A percentile compares a stretch with the other conserved stretches of the same genome.
Evolutionary conservation across 257 asterid genomes (phyloP).

Genomic region (Nicotiana tabacum): DNA sequence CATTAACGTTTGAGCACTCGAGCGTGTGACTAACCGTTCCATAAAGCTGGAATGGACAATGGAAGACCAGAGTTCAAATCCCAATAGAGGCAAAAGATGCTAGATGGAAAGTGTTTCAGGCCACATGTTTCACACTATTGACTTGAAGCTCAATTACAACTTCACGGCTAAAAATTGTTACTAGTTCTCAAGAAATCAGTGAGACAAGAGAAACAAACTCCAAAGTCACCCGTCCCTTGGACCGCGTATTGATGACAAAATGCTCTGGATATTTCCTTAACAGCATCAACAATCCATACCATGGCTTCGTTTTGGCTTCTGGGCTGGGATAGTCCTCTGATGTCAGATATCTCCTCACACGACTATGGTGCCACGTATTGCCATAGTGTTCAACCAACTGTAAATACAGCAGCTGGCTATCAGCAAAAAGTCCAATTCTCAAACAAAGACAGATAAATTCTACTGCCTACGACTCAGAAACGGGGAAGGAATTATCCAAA

Average conservation of each 20-base stretch:
- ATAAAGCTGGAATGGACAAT: too few relatives aligned
- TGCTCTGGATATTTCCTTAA: slow-evolving; percentile 85
- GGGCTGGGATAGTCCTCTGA: slow-evolving; percentile 62
- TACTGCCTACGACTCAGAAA: neutral
- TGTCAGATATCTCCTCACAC: slow-evolving; percentile 75
- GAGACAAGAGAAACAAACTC: slow-evolving; percentile 95
- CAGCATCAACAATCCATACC: slow-evolving; percentile 83
- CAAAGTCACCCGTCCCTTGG: slow-evolving; percentile 61
- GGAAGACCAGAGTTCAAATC: too few relatives aligned
- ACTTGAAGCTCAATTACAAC: neutral
- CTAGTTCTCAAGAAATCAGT: slow-evolving; percentile 45
- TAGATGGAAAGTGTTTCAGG: neutral
- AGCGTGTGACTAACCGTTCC: too few relatives aligned
- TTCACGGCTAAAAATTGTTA: neutral
- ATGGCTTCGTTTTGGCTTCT: slow-evolving; percentile 74
- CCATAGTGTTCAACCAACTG: slow-evolving; percentile 77
- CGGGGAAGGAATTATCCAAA: neutral
- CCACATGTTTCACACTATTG: neutral
- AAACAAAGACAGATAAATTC: neutral
- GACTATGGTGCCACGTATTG: slow-evolving; percentile 79
- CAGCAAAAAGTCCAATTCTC: neutral
- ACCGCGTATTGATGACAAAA: slow-evolving; percentile 83
- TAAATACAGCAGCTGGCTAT: neutral
- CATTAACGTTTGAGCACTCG: too few relatives aligned
- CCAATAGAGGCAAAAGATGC: too few relatives aligned